Evolutionary conservation across 176 grass and related monocot species (phyloP).

Genomic region (Rhynchospora breviuscula): DNA sequence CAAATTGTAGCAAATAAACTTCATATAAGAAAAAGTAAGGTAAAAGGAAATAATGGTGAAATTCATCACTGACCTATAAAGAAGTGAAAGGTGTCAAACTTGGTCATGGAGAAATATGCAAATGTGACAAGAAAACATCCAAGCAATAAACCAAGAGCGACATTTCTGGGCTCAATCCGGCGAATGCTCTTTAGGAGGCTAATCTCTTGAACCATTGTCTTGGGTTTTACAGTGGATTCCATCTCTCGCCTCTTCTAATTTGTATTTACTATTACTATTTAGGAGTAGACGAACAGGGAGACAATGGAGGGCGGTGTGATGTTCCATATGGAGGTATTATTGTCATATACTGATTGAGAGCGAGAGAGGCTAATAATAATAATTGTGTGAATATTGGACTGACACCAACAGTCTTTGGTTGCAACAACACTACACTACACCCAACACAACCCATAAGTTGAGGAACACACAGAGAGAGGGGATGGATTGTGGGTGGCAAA

Average conservation of each 20-base stretch:
- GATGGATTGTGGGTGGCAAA: not conserved
- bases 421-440: too few species aligned
- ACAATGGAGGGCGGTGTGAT: not conserved
- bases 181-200: constrained; percentile 47
- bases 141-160: constrained; percentile 46
- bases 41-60: not conserved
- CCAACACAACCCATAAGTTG: too few species aligned
- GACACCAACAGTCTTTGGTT: not conserved
- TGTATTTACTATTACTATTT: not conserved
- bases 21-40: not conserved
- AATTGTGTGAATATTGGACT: not conserved
- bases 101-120: constrained; percentile 62
- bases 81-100: constrained; percentile 54
- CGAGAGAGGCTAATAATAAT: not conserved
- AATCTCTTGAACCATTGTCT: constrained; percentile 8
- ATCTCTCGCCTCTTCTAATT: not conserved
- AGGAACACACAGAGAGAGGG: not conserved
- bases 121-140: constrained; percentile 59
- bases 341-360: not conserved
- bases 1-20: not conserved
- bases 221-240: not conserved
- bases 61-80: constrained; percentile 26
- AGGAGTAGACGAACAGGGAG: not conserved
- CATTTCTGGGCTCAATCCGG: constrained; percentile 51
- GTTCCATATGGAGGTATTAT: not conserved